phyloP scores from a whole-genome alignment of 495 filamentous ascomycete species.

The Neurospora sp. region DNA sequence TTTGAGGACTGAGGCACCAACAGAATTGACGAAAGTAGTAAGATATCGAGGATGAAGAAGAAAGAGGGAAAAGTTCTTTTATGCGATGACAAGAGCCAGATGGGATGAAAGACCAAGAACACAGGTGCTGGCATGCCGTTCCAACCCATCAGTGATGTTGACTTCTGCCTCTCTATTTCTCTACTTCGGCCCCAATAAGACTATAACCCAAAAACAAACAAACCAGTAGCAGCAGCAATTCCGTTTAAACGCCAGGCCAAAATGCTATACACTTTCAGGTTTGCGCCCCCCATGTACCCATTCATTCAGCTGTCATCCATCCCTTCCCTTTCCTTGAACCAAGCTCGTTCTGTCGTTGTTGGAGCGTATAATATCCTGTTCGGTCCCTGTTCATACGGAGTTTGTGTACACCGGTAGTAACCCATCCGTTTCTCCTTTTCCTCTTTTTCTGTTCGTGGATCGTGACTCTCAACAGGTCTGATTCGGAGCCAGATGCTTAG shows the following conservation, averaged over 20 bases:
- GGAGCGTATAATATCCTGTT: neutral
- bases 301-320: neutral
- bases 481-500: slow-evolving; percentile 12
- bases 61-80: neutral
- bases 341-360: neutral
- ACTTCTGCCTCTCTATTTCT: neutral
- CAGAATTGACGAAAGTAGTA: neutral
- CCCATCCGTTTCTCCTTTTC: neutral
- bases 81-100: neutral
- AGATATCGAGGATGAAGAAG: neutral
- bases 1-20: neutral
- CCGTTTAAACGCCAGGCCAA: slow-evolving; percentile 22
- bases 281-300: neutral
- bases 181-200: neutral
- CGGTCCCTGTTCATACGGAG: neutral
- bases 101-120: neutral
- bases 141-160: neutral
- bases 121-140: neutral
- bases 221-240: slow-evolving; percentile 2
- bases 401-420: neutral
- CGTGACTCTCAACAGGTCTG: neutral
- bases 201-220: neutral
- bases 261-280: slow-evolving; percentile 10
- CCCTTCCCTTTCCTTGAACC: neutral
- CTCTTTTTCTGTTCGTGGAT: neutral